A percentile compares a stretch with the other conserved stretches of the same genome.
Conservation (phyloP, 768 basidiomycete genomes). For the Thelephora ganbajun region DNA sequence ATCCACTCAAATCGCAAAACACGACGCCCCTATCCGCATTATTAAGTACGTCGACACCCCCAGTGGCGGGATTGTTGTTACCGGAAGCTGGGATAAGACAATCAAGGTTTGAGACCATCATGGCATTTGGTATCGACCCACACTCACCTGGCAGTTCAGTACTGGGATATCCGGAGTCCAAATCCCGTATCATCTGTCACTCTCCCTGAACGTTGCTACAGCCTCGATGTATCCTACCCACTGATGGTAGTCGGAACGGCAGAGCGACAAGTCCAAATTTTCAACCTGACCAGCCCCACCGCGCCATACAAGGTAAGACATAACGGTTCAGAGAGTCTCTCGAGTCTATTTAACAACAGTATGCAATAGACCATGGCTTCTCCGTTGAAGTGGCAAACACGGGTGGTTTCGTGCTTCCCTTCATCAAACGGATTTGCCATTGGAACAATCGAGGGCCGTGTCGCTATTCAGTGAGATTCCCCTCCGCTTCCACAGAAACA, state of each 20-base stretch:
- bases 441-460: conserved; percentile 81
- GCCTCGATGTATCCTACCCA: conserved; percentile 68
- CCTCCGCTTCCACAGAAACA: background rate
- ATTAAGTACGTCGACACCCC: conserved; percentile 73
- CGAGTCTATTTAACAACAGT: background rate
- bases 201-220: conserved; percentile 86
- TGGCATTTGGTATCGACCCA: background rate
- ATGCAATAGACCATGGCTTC: conserved; percentile 54
- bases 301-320: conserved; percentile 54
- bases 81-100: conserved; percentile 97
- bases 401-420: conserved; percentile 74
- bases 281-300: conserved; percentile 73
- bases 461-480: conserved; percentile 80
- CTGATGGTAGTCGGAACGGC: conserved; percentile 89
- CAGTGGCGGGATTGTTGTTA: conserved; percentile 65
- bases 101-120: conserved; percentile 49
- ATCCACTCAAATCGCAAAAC: conserved; percentile 71
- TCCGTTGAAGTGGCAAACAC: conserved; percentile 89
- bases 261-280: conserved; percentile 83
- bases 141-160: conserved; percentile 30
- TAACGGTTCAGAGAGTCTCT: background rate
- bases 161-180: conserved; percentile 82
- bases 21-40: conserved; percentile 79
- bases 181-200: conserved; percentile 64
- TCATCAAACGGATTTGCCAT: conserved; percentile 69